These are phyloP conservation scores for Hymenoscyphus fraxineus DNA, from an alignment of 2,329 filamentous ascomycete genomes.

Conservation along the genomic window DNA sequence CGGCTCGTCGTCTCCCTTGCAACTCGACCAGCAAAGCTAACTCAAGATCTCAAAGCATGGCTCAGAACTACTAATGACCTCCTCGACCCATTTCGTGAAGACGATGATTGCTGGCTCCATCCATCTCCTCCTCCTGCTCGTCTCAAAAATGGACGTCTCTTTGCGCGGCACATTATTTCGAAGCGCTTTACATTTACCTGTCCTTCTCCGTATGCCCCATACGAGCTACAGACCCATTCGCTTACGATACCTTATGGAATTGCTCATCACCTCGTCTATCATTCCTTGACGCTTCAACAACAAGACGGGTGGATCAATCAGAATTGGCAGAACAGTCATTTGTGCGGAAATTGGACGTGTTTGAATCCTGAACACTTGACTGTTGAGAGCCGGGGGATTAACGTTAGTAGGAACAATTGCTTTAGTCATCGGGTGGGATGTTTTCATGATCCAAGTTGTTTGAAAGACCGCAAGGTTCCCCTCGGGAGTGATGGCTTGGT, in stretches of 20 bases:
- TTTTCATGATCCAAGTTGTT: conserved; percentile 25
- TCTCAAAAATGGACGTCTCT: conserved; percentile 13
- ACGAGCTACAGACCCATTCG: conserved; percentile 14
- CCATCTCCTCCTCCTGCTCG: conserved; percentile 22
- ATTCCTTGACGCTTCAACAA: conserved; percentile 26
- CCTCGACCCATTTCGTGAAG: conserved; percentile 22
- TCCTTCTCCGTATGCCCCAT: conserved; percentile 12
- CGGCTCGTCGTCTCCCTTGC: conserved; percentile 17
- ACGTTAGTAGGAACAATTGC: conserved; percentile 30
- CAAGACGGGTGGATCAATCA: conserved; percentile 30
- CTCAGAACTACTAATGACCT: conserved; percentile 17
- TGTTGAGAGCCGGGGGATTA: conserved; percentile 28
- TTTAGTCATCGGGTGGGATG: conserved; percentile 29
- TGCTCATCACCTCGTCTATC: conserved; percentile 23
- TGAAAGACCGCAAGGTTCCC: conserved; percentile 28
- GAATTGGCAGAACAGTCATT: conserved; percentile 32
- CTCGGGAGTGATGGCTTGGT: conserved; percentile 23
- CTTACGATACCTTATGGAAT: conserved; percentile 30
- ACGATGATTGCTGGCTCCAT: conserved; percentile 29
- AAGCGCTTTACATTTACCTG: conserved; percentile 15
- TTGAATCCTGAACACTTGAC: conserved; percentile 31
- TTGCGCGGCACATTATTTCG: conserved; percentile 20
- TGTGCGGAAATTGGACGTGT: conserved; percentile 36
- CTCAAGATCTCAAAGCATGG: conserved; percentile 23
- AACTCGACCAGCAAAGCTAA: conserved; percentile 15